A percentile compares a stretch with the other conserved stretches of the same genome.
Conservation (phyloP, 768 basidiomycete genomes). For the Panaeolus papilionaceus region DNA sequence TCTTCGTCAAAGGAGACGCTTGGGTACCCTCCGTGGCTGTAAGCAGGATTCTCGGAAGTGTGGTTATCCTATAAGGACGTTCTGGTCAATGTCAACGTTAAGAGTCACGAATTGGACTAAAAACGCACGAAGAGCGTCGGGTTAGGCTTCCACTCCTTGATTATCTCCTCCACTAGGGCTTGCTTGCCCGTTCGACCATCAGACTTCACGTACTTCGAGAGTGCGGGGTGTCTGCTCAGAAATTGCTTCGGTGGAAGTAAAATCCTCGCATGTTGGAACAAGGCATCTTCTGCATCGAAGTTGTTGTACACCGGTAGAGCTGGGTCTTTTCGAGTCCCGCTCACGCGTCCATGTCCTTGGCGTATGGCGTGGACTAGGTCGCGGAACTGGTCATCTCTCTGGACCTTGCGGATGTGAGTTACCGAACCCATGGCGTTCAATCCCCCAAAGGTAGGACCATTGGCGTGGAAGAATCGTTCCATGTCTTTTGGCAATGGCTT, state of each 20-base stretch:
- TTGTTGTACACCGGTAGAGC: slow-evolving; percentile 21
- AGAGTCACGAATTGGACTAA: not conserved
- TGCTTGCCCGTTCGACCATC: not conserved
- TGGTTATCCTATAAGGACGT: not conserved
- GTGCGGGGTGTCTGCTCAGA: slow-evolving; percentile 22
- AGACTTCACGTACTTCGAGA: slow-evolving; percentile 7
- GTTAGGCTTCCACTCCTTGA: slow-evolving; percentile 28
- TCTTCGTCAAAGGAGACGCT: slow-evolving; percentile 4
- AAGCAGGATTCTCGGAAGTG: not conserved
- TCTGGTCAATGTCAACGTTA: not conserved
- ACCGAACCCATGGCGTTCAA: not conserved
- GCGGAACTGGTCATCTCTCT: not conserved
- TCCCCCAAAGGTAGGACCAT: slow-evolving; percentile 3
- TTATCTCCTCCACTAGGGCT: slow-evolving; percentile 22
- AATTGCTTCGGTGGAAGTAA: slow-evolving; percentile 26
- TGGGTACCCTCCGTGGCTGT: slow-evolving; percentile 20
- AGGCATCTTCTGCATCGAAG: slow-evolving; percentile 19
- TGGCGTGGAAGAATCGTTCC: slow-evolving; percentile 21
- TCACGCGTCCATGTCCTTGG: not conserved
- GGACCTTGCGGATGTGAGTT: not conserved
- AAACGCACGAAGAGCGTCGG: slow-evolving; percentile 27
- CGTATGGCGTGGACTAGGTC: not conserved
- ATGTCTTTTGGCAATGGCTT: slow-evolving; percentile 26
- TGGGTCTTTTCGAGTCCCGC: not conserved
- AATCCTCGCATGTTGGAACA: slow-evolving; percentile 21